phyloP scores from a whole-genome alignment of 176 grass and related monocot species.

The Guadua angustifolia region DNA sequence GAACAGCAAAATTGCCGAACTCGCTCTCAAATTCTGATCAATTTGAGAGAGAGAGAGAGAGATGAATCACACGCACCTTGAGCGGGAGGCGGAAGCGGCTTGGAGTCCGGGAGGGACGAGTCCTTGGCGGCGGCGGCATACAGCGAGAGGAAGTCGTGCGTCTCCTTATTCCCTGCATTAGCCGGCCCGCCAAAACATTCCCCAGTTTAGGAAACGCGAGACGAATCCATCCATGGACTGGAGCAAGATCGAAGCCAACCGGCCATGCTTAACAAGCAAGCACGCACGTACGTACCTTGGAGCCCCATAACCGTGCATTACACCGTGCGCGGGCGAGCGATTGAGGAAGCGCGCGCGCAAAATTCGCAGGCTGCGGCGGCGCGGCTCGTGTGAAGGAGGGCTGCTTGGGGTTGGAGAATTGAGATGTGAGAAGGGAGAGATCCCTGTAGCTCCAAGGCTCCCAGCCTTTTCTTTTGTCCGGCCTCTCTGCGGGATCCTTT shows the following conservation, averaged over 20 bases:
- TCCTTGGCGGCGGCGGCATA: constrained; percentile 62
- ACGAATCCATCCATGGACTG: neutral
- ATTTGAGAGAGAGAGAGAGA: neutral
- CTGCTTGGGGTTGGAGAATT: neutral
- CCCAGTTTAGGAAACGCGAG: neutral
- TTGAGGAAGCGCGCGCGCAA: neutral
- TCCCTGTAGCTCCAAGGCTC: constrained; percentile 17
- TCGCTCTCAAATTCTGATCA: neutral
- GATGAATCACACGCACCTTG: constrained; percentile 55
- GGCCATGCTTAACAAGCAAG: neutral
- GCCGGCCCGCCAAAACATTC: too few relatives aligned
- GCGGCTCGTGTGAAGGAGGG: neutral
- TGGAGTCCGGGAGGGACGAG: constrained; percentile 53
- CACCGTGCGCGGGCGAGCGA: neutral
- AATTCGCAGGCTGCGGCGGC: neutral
- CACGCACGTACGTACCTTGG: constrained; percentile 60
- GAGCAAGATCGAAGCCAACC: neutral
- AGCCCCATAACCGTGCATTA: constrained; percentile 69
- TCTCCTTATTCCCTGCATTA: constrained; percentile 72
- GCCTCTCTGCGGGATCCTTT: constrained; percentile 20
- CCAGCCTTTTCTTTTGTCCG: neutral
- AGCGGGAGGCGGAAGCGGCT: constrained; percentile 45
- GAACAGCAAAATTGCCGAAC: neutral
- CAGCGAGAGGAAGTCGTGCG: constrained; percentile 89
- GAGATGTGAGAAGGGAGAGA: neutral